Evolutionary conservation across 805 yeast genomes (phyloP).

Genomic region (Candida adriatica): DNA sequence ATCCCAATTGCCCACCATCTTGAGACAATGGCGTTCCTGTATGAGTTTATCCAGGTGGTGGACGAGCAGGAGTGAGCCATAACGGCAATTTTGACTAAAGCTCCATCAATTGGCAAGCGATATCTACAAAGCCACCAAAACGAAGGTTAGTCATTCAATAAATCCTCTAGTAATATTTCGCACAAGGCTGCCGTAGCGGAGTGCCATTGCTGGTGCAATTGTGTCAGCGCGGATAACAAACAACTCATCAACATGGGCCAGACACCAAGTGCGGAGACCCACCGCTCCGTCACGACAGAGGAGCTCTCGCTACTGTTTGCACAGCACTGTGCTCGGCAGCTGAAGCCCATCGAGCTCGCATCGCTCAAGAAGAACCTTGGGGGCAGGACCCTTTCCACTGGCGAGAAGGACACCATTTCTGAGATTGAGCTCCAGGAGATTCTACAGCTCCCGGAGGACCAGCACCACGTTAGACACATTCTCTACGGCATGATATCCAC

Average conservation of each 20-base stretch:
- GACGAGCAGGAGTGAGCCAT: no score
- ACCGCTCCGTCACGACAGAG: slow-evolving; percentile 11
- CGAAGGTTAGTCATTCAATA: no score
- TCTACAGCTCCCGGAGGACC: slow-evolving; percentile 31
- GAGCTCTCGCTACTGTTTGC: slow-evolving; percentile 25
- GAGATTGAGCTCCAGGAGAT: slow-evolving; percentile 23
- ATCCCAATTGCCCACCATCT: slow-evolving; percentile 44
- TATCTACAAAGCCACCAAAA: no score
- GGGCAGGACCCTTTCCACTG: slow-evolving; percentile 13
- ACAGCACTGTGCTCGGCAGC: slow-evolving; percentile 26
- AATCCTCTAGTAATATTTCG: no score
- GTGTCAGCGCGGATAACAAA: not conserved
- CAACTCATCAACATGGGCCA: slow-evolving; percentile 19
- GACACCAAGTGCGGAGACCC: slow-evolving; percentile 11
- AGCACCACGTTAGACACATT: slow-evolving; percentile 25
- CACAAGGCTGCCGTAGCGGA: not conserved
- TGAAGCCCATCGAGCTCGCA: slow-evolving; percentile 30
- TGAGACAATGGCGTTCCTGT: slow-evolving; percentile 42
- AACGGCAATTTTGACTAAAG: no score
- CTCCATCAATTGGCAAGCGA: no score
- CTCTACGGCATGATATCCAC: slow-evolving; percentile 35
- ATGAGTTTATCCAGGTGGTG: slow-evolving; percentile 39
- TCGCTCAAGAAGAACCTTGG: slow-evolving; percentile 22
- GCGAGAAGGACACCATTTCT: slow-evolving; percentile 1
- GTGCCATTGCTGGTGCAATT: not conserved